Evolutionary conservation across 768 basidiomycete species (phyloP).

Genomic region (Suillus alpinus): DNA sequence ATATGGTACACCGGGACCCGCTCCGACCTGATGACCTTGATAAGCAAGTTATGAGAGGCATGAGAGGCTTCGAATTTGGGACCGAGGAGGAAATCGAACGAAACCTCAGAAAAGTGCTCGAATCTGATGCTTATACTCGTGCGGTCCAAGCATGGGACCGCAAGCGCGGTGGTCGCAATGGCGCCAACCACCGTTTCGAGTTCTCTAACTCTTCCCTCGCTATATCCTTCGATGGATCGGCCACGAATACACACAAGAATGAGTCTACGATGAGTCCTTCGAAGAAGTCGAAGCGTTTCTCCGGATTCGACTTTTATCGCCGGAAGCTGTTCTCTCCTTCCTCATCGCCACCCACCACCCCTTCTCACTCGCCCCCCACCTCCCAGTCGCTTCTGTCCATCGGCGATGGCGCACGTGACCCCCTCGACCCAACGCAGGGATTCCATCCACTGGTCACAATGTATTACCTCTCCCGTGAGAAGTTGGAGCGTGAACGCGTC

Average conservation of each 20-base stretch:
- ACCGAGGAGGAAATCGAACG: slow-evolving; percentile 81
- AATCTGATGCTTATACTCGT: slow-evolving; percentile 72
- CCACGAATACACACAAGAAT: slow-evolving; percentile 41
- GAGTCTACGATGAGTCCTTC: slow-evolving; percentile 38
- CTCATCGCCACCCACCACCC: slow-evolving; percentile 48
- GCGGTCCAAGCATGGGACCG: slow-evolving; percentile 80
- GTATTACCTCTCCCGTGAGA: slow-evolving; percentile 94
- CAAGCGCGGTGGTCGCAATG: slow-evolving; percentile 48
- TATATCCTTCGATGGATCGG: slow-evolving; percentile 54
- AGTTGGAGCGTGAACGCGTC: slow-evolving; percentile 89
- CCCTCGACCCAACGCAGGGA: slow-evolving; percentile 81
- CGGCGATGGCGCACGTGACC: slow-evolving; percentile 46
- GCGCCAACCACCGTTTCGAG: slow-evolving; percentile 44
- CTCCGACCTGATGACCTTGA: slow-evolving; percentile 88
- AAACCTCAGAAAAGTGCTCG: slow-evolving; percentile 67
- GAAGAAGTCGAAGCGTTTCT: slow-evolving; percentile 82
- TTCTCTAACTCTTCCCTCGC: slow-evolving; percentile 71
- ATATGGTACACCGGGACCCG: slow-evolving; percentile 87
- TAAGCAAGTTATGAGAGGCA: slow-evolving; percentile 77
- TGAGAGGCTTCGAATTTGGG: slow-evolving; percentile 98
- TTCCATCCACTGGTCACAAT: slow-evolving; percentile 96
- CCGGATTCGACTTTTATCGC: slow-evolving; percentile 91
- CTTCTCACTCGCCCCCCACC: slow-evolving; percentile 58
- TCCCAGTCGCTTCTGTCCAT: slow-evolving; percentile 58
- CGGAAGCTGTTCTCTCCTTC: slow-evolving; percentile 75